phyloP scores from a whole-genome alignment of 345 rosid genomes.

The Abelmoschus esculentus region DNA sequence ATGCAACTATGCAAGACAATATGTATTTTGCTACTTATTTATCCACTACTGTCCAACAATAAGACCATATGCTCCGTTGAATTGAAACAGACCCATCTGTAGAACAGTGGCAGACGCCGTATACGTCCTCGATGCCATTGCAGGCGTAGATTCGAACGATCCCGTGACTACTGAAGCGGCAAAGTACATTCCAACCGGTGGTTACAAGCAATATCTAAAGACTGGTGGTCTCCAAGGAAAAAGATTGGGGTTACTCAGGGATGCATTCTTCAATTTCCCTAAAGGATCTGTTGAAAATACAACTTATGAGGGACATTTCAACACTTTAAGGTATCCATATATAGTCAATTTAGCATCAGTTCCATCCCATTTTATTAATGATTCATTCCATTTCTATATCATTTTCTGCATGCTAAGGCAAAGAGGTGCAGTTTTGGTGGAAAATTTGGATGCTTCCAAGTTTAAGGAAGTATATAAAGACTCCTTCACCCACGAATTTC shows the following conservation, averaged over 20 bases:
- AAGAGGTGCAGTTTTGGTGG: constrained; percentile 29
- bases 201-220: constrained; percentile 45
- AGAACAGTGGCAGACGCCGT: constrained; percentile 43
- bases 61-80: constrained; percentile 12
- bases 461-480: background rate
- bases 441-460: constrained; percentile 20
- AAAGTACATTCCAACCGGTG: constrained; percentile 36
- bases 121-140: constrained; percentile 35
- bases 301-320: constrained; percentile 22
- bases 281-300: background rate
- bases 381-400: no score
- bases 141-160: constrained; percentile 31
- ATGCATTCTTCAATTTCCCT: constrained; percentile 14
- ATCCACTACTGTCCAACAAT: no score
- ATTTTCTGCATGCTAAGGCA: no score
- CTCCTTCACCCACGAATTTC: constrained; percentile 3
- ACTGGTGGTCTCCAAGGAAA: constrained; percentile 27
- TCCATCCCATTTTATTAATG: background rate
- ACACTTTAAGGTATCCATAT: constrained; percentile 21
- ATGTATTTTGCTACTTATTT: no score
- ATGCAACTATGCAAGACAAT: background rate
- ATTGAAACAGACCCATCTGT: constrained; percentile 34
- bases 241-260: constrained; percentile 25
- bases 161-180: constrained; percentile 31
- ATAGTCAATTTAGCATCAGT: background rate